These are phyloP conservation scores for Ophiostoma tasmaniense DNA, from an alignment of 2,329 filamentous ascomycete genomes.

Conservation along the genomic window DNA sequence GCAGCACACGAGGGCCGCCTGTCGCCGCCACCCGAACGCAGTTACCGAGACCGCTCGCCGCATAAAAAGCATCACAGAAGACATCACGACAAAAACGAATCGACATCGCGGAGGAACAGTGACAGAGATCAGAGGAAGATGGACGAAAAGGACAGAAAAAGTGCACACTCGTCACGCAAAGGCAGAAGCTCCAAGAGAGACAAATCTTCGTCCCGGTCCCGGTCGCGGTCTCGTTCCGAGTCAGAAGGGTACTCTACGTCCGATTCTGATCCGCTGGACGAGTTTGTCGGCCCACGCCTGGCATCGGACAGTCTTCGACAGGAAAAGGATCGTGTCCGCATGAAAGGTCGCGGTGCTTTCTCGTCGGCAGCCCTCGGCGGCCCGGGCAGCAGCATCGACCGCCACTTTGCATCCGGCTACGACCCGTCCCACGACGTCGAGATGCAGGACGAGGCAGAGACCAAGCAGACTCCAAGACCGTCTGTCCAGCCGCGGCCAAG, in stretches of 20 bases:
- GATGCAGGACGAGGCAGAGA: not conserved
- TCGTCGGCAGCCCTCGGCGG: not conserved
- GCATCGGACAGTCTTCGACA: not conserved
- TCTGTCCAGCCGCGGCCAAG: not conserved
- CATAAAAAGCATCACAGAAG: not conserved
- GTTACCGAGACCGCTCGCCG: not conserved
- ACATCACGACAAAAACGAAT: not conserved
- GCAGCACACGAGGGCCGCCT: not conserved
- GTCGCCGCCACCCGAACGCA: not conserved
- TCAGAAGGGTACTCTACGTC: not conserved
- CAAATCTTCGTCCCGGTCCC: not conserved
- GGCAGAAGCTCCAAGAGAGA: not conserved
- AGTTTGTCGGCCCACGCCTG: constrained; percentile 15
- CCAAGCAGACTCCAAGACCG: not conserved
- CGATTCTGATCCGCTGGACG: constrained; percentile 16
- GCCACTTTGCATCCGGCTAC: constrained; percentile 18
- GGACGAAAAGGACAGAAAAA: not conserved
- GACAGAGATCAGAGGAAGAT: not conserved
- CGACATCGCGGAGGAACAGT: not conserved
- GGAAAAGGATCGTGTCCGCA: constrained; percentile 2
- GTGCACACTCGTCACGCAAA: not conserved
- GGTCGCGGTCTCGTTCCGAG: not conserved
- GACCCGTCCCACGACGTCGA: constrained; percentile 16
- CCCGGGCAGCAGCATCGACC: constrained; percentile 17
- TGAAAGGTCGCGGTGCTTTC: constrained; percentile 12